phyloP scores from a whole-genome alignment of 768 basidiomycete species.

The Botryobasidium botryosum region DNA sequence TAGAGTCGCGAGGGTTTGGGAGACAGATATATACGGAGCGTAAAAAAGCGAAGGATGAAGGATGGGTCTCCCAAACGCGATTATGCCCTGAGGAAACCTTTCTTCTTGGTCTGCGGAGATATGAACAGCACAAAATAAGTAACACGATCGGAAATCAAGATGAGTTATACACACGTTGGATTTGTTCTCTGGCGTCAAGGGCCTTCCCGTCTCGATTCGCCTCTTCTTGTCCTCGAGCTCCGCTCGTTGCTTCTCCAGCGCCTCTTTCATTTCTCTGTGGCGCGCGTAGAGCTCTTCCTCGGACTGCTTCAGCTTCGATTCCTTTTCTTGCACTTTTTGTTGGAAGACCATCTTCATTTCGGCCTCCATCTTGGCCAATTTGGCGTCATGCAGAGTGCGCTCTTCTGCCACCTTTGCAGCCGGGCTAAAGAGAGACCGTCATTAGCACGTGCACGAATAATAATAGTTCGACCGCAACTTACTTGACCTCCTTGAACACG shows the following conservation, averaged over 20 bases:
- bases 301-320: slow-evolving; percentile 94
- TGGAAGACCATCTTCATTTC: slow-evolving; percentile 99
- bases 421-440: slow-evolving; percentile 38
- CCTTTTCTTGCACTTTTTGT: slow-evolving; percentile 99
- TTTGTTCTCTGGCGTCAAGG: slow-evolving; percentile 84
- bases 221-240: slow-evolving; percentile 99
- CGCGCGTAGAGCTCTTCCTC: slow-evolving; percentile 98
- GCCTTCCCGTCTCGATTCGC: slow-evolving; percentile 84
- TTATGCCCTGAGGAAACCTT: slow-evolving; percentile 59
- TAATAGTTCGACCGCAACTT: slow-evolving; percentile 21
- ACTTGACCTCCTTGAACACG: slow-evolving; percentile 99
- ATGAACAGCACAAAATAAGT: not conserved
- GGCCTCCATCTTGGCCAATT: slow-evolving; percentile 97
- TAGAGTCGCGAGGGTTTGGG: too few species aligned
- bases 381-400: slow-evolving; percentile 88
- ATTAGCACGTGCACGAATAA: not conserved
- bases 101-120: slow-evolving; percentile 43
- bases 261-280: slow-evolving; percentile 99
- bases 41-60: not conserved
- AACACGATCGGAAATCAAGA: not conserved
- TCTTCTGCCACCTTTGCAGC: slow-evolving; percentile 94
- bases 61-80: not conserved
- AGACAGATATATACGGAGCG: not conserved
- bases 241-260: slow-evolving; percentile 84
- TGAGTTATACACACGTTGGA: slow-evolving; percentile 37